These are phyloP conservation scores for Solanum paucissectum DNA, from an alignment of 257 asterid species.

Conservation along the genomic window DNA sequence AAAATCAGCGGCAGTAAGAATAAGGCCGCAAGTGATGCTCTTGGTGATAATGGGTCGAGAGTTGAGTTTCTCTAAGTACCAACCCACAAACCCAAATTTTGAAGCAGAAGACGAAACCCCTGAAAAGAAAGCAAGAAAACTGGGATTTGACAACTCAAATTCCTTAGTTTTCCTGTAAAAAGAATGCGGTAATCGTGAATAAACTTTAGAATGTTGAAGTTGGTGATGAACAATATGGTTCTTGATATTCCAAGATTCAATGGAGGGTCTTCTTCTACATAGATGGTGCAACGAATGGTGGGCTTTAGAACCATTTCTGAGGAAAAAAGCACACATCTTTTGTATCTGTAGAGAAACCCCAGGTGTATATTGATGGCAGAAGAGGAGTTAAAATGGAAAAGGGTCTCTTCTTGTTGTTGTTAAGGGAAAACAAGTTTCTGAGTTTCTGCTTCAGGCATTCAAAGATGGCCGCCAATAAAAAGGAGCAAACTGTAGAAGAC, in stretches of 20 bases:
- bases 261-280: not conserved
- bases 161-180: conserved; percentile 16
- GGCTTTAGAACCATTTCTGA: not conserved
- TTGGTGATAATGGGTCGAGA: conserved; percentile 70
- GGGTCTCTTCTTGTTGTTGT: not conserved
- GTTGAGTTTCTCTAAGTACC: conserved; percentile 59
- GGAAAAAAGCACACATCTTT: not conserved
- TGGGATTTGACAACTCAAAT: conserved; percentile 8
- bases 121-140: conserved; percentile 4
- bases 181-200: conserved; percentile 24
- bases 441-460: not conserved
- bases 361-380: not conserved
- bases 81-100: conserved; percentile 34
- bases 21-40: conserved; percentile 57
- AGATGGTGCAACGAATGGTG: not conserved
- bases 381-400: not conserved
- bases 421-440: not conserved
- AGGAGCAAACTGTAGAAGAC: not conserved
- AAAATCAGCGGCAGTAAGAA: conserved; percentile 70
- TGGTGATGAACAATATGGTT: conserved; percentile 1
- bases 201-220: conserved; percentile 24
- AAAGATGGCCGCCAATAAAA: not conserved
- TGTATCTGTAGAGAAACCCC: not conserved
- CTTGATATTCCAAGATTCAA: conserved; percentile 3
- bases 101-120: conserved; percentile 21